Base-by-base conservation (phyloP, 768 basidiomycete species). In the Melanogaster broomeanus region DNA sequence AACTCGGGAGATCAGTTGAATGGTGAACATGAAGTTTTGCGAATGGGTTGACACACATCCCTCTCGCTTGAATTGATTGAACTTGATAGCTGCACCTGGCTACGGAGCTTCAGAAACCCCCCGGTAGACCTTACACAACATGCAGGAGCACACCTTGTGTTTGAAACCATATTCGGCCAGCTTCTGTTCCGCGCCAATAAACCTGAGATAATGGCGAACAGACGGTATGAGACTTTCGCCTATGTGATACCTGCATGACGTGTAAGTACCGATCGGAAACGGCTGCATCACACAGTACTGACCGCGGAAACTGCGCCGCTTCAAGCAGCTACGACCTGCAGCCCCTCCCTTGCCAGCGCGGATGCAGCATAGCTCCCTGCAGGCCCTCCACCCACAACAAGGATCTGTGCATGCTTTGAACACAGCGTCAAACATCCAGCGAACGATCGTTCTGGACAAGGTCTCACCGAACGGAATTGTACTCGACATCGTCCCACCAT, bases 21-120 rank as follows among this genome's bases (percentile, higher is more conserved):
- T 15, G 11, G 18, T 19, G 16, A 28, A 46, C n/a, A 11, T 10
- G n/a, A 42, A 44, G 18, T 24, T 21, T 6, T 8, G 2, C 25
- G 6, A 4, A 1, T 31, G 35, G 31, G 9, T 10, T n/a, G 33
- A 70, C 83, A 55, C 59, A 84, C 83, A 85, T 38, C 77, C 80
- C 65, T 85, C 84, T 4, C 68, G 74, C 59, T 79, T 82, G 56
- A 66, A 73, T 42, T 77, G 76, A 35, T 75, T 77, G 45, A 87
- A 74, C 59, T 86, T 86, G 65, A 86, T 71, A 4, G 79, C 80
- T 37, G 80, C 79, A 25, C 84, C 84, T 1, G 80, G 80, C 83
- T 86, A 60, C 11, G 31, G 30, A 43, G 37, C 27, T 18, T 55
- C 19, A 50, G 39, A 27, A 44, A 25, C 16, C 45, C 25, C 34